Evolutionary conservation across 768 basidiomycete species (phyloP).

Genomic region (Agaricus subrufescens): DNA sequence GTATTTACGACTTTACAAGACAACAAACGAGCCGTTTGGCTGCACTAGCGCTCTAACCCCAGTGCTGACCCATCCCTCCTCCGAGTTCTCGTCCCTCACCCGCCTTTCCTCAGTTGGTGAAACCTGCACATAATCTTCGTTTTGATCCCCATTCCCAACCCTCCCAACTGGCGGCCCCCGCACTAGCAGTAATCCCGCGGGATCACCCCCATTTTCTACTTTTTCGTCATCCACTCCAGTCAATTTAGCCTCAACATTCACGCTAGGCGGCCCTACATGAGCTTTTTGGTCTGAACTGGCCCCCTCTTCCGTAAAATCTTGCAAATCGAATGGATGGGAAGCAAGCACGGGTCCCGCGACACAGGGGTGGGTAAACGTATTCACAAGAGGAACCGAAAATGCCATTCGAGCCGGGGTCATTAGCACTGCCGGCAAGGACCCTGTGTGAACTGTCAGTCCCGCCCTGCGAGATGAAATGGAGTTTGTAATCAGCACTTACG

Average conservation of each 20-base stretch:
- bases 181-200: slow-evolving; percentile 54
- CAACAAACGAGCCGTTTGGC: slow-evolving; percentile 64
- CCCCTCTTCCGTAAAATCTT: slow-evolving; percentile 48
- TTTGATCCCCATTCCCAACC: slow-evolving; percentile 27
- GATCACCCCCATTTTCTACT: slow-evolving; percentile 65
- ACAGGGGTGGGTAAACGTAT: slow-evolving; percentile 53
- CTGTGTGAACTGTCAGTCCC: slow-evolving; percentile 25
- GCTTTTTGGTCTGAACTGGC: slow-evolving; percentile 29
- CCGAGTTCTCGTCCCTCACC: slow-evolving; percentile 8
- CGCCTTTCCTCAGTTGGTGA: slow-evolving; percentile 11
- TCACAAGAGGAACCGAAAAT: slow-evolving; percentile 73
- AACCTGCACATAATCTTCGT: slow-evolving; percentile 31
- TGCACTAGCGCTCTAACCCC: slow-evolving; percentile 34
- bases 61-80: slow-evolving; percentile 21
- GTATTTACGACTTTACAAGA: slow-evolving; percentile 13
- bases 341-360: slow-evolving; percentile 78
- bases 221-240: slow-evolving; percentile 57
- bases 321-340: slow-evolving; percentile 81
- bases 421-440: slow-evolving; percentile 39
- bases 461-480: neutral
- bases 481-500: slow-evolving; percentile 38
- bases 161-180: slow-evolving; percentile 74
- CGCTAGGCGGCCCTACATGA: slow-evolving; percentile 74
- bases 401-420: slow-evolving; percentile 67
- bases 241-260: slow-evolving; percentile 84